Base-by-base conservation (phyloP, 108 stramenopile species). In the Conticribra weissflogii region DNA sequence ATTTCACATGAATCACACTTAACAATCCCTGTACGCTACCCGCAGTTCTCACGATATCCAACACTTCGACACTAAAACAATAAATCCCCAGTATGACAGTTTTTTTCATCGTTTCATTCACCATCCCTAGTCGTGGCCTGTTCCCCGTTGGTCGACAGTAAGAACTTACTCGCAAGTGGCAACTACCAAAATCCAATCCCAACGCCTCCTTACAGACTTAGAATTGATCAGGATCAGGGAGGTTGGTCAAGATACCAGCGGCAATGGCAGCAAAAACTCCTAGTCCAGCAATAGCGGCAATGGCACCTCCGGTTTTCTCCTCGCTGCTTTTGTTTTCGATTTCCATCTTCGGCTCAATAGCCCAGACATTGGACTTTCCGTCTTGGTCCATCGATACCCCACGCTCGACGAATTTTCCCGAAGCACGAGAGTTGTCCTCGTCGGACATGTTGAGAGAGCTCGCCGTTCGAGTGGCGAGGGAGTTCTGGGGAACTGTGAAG, bases 301-400 rank as follows among this genome's bases (percentile, higher is more conserved):
- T 29, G n/a, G 75, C 70, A 0, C 81, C 63, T 36, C 78, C 68
- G 12, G 83, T 87, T 67, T 92, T 87, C 63, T 97, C 90, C 79
- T 91, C 93, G 36, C 70, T 60, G 52, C 79, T 78, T 48, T 90
- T 88, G 23, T 80, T 73, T 9, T 90, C 89, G 47, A 96, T 87
- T 80, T 95, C 88, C 90, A 98, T 92, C 83, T 95, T 98, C 45
- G 97, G 97, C 76, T 98, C 97, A 69, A 98, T 95, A 27, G 97
- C 96, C 97, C 97, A 98, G 2, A 98, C 94, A 69, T 98, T 98
- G 18, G 91, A 93, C 74, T 98, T 98, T 64, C 97, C 96, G 54
- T 95, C 94, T 78, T 95, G 93, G 60, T 95, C 94, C 56, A 95
- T 78, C 0, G 87, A 88, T 3, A 96, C 94, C 49, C 94, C 94